Evolutionary conservation across 108 stramenopile genomes (phyloP).

Genomic region (Pelagomonas calceolata): DNA sequence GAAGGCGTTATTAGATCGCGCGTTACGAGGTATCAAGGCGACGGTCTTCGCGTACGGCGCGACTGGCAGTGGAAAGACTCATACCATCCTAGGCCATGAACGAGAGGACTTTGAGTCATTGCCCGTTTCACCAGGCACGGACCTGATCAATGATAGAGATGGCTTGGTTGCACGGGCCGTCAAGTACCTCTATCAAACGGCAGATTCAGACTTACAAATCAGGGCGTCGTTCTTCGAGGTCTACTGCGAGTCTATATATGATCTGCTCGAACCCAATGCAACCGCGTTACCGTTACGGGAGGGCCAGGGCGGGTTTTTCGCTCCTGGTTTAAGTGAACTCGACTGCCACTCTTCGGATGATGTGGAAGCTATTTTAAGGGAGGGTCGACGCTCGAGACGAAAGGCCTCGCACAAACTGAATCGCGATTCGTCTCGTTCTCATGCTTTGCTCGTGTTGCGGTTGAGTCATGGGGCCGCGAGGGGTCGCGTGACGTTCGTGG

Average conservation of each 20-base stretch:
- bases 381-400: slow-evolving; percentile 35
- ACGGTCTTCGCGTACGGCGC: slow-evolving; percentile 39
- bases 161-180: slow-evolving; percentile 26
- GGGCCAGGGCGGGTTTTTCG: slow-evolving; percentile 31
- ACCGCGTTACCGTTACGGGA: slow-evolving; percentile 21
- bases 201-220: neutral
- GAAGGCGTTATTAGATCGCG: slow-evolving; percentile 16
- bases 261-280: slow-evolving; percentile 19
- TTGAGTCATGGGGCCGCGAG: neutral
- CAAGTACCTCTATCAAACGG: slow-evolving; percentile 18
- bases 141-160: neutral
- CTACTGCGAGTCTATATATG: slow-evolving; percentile 40
- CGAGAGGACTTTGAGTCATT: neutral
- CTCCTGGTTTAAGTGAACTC: slow-evolving; percentile 33
- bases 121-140: no score
- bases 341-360: slow-evolving; percentile 17
- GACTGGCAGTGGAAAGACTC: slow-evolving; percentile 38
- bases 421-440: slow-evolving; percentile 30
- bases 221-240: slow-evolving; percentile 32
- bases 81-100: slow-evolving; percentile 28
- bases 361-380: slow-evolving; percentile 29
- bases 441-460: slow-evolving; percentile 24
- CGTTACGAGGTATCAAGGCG: slow-evolving; percentile 25
- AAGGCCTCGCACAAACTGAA: slow-evolving; percentile 28
- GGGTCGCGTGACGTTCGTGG: slow-evolving; percentile 12